Base-by-base conservation (phyloP, 1,139 yeast genomes). In the Zygoascus meyerae region DNA sequence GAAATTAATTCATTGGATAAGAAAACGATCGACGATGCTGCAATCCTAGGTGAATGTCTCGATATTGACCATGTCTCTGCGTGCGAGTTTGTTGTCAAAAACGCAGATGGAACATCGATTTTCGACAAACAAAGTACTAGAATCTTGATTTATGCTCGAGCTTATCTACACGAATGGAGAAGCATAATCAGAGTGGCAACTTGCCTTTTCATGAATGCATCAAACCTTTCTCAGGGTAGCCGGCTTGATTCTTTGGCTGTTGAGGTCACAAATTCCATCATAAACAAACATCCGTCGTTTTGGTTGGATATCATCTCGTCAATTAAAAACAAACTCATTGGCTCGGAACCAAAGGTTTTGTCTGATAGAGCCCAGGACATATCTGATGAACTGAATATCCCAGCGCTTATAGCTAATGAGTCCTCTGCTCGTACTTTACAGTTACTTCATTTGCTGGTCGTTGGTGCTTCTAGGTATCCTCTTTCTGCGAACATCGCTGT, bases 1-100 rank as follows among this genome's bases (percentile, higher is more conserved):
- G 29, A 35, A n/a, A 11, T 42, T 18, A 34, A 15, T 2, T 46
- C 52, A 9, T 48, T 49, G 18, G 60, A 62, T 28, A 30, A 32
- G 32, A 17, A 16, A 3, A 21, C 21, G 11, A 6, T 32, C 7
- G 5, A 18, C 18, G 43, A 40, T 40, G 16, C 35, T n/a, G 18
- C 10, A 2, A 10, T 33, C 4, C 37, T 40, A 5, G 43, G 34
- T 10, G 37, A 32, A 3, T 10, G 18, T 10, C 31, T 40, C 31
- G 18, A 14, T 11, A 28, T 40, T 14, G 14, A 16, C 17, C 26
- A 18, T 10, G 31, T 32, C 18, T 35, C 32, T 4, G 21, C 35
- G n/a, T 34, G 26, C 31, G 35, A 40, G 17, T 32, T 40, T 16
- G 32, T 40, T 18, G 36, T 32, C 2, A 17, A 17, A 26, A 15